These are phyloP conservation scores for Babesia ovis DNA, from an alignment of 169 alveolate genomes.

Conservation along the genomic window DNA sequence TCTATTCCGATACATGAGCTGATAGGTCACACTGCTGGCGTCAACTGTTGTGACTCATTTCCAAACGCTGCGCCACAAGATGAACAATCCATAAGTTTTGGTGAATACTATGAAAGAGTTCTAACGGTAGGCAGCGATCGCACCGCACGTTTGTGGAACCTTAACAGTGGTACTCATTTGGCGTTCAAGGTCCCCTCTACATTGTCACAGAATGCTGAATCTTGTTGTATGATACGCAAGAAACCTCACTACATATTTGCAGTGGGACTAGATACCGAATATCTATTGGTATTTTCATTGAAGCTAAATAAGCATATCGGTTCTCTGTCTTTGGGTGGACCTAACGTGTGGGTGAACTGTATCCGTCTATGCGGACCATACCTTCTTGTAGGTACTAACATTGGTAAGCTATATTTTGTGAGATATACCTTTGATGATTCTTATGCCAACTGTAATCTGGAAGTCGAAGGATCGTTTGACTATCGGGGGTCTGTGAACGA, in stretches of 20 bases:
- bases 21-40: constrained; percentile 62
- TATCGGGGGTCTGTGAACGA: constrained; percentile 56
- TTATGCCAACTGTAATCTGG: constrained; percentile 25
- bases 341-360: constrained; percentile 42
- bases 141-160: constrained; percentile 65
- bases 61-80: constrained; percentile 14
- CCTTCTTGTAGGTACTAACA: constrained; percentile 47
- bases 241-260: constrained; percentile 59
- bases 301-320: constrained; percentile 52
- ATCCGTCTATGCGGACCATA: constrained; percentile 15
- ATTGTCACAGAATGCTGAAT: constrained; percentile 58
- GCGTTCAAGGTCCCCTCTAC: constrained; percentile 56
- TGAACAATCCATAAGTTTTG: constrained; percentile 34
- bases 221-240: constrained; percentile 39
- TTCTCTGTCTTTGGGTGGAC: constrained; percentile 20
- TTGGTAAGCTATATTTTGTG: constrained; percentile 42
- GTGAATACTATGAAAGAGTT: constrained; percentile 31
- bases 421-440: constrained; percentile 15
- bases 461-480: constrained; percentile 8
- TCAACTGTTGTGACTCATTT: constrained; percentile 51
- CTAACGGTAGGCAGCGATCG: constrained; percentile 54
- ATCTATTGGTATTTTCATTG: constrained; percentile 39
- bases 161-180: constrained; percentile 58
- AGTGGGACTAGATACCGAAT: constrained; percentile 54
- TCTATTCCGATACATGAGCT: constrained; percentile 54